Conservation (phyloP, 148 eudicot species). For the Chenopodium suecicum region DNA sequence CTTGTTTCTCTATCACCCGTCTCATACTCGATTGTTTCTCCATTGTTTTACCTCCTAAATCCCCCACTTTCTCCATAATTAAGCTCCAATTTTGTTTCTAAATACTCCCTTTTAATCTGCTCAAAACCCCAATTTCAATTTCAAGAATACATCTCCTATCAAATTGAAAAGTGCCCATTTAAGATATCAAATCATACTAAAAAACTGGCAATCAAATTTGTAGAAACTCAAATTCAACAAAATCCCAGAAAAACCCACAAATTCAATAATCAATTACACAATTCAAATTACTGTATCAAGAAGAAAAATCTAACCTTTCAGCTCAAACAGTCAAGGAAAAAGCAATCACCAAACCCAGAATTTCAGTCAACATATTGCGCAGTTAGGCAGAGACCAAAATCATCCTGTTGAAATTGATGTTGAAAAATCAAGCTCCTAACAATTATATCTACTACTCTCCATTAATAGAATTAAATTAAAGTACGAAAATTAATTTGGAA, state of each 20-base stretch:
- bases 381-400: conserved; percentile 13
- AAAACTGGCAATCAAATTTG: neutral
- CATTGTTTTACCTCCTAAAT: conserved; percentile 21
- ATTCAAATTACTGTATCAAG: neutral
- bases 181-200: conserved; percentile 13
- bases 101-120: conserved; percentile 6
- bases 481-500: neutral
- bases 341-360: conserved; percentile 13
- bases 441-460: neutral
- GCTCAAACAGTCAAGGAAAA: conserved; percentile 11
- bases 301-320: conserved; percentile 5
- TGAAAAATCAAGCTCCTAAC: neutral
- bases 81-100: conserved; percentile 13
- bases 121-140: conserved; percentile 14
- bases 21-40: conserved; percentile 29
- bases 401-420: neutral
- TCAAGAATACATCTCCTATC: conserved; percentile 16
- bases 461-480: neutral
- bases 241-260: conserved; percentile 5
- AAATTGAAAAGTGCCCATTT: conserved; percentile 18
- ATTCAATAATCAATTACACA: neutral
- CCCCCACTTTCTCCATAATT: conserved; percentile 31
- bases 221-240: conserved; percentile 18
- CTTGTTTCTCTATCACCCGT: conserved; percentile 29
- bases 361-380: conserved; percentile 22